Percentiles rank a stretch among this genome's conserved stretches.
phyloP scores from a whole-genome alignment of 805 yeast genomes.

The Isabelozyma rhagii region DNA sequence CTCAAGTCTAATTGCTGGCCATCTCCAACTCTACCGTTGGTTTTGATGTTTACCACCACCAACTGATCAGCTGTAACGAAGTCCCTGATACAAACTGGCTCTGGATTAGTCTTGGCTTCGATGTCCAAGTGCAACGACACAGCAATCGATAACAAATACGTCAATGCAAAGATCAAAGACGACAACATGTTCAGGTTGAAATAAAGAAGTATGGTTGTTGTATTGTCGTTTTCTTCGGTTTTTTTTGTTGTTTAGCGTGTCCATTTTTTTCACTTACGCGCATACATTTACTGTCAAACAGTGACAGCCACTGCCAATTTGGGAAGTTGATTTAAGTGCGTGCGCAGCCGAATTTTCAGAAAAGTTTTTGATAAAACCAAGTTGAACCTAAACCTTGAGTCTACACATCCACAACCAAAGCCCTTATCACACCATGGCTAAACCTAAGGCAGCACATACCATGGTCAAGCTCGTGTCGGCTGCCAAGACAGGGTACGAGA shows the following conservation, averaged over 20 bases:
- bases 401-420: too few relatives aligned
- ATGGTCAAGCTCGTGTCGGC: constrained; percentile 83
- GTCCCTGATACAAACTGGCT: constrained; percentile 86
- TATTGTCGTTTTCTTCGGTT: constrained; percentile 1
- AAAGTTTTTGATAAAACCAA: neutral
- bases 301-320: neutral
- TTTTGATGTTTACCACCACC: constrained; percentile 78
- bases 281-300: neutral
- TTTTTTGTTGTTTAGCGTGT: constrained; percentile 3
- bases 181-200: neutral
- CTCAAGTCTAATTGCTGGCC: constrained; percentile 75
- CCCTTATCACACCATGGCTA: constrained; percentile 18
- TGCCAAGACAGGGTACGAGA: constrained; percentile 85
- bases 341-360: neutral
- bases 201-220: neutral
- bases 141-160: constrained; percentile 20
- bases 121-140: constrained; percentile 51
- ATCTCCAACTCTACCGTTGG: constrained; percentile 77
- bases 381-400: too few relatives aligned
- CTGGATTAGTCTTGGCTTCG: constrained; percentile 43
- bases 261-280: neutral
- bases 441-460: constrained; percentile 74
- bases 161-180: neutral
- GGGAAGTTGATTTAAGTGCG: neutral
- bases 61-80: constrained; percentile 80